Percentiles rank a stretch among this genome's conserved stretches.
phyloP scores from a whole-genome alignment of 305 asterid genomes.

The Fraxinus nigra region DNA sequence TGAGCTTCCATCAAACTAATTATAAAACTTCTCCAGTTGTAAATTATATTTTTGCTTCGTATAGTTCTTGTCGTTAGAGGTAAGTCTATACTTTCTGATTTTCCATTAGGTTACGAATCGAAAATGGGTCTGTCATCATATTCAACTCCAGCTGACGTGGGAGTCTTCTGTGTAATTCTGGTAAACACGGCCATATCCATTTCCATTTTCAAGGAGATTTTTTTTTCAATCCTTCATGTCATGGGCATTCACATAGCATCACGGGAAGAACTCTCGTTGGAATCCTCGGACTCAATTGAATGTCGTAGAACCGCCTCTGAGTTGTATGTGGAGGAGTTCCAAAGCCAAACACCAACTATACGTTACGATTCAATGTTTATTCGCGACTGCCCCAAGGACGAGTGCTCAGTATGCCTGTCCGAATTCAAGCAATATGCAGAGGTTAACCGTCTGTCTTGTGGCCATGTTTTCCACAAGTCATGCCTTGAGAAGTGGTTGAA shows the following conservation, averaged over 20 bases:
- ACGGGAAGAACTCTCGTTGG: conserved; percentile 63
- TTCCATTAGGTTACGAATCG: conserved; percentile 31
- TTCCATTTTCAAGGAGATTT: conserved; percentile 68
- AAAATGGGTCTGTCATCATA: conserved; percentile 82
- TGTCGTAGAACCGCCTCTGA: conserved; percentile 53
- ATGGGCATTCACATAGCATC: conserved; percentile 71
- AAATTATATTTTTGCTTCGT: not conserved
- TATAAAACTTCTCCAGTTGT: not conserved
- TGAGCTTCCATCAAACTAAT: not conserved
- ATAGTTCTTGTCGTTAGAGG: conserved; percentile 3
- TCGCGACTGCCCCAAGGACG: conserved; percentile 36
- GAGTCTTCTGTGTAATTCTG: conserved; percentile 77
- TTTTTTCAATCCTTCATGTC: conserved; percentile 64
- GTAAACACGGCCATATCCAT: conserved; percentile 88
- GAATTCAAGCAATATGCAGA: conserved; percentile 66
- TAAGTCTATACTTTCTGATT: conserved; percentile 12
- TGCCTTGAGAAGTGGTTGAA: conserved; percentile 92
- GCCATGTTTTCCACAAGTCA: conserved; percentile 79
- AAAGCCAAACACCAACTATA: conserved; percentile 56
- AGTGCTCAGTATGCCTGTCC: conserved; percentile 79
- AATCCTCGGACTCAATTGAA: conserved; percentile 44
- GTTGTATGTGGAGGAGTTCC: conserved; percentile 74
- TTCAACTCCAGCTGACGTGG: conserved; percentile 79
- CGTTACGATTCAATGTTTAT: conserved; percentile 53
- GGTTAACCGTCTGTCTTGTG: conserved; percentile 72